Conservation (phyloP, 1,284 basidiomycete species). For the Ustilago cynodontis region DNA sequence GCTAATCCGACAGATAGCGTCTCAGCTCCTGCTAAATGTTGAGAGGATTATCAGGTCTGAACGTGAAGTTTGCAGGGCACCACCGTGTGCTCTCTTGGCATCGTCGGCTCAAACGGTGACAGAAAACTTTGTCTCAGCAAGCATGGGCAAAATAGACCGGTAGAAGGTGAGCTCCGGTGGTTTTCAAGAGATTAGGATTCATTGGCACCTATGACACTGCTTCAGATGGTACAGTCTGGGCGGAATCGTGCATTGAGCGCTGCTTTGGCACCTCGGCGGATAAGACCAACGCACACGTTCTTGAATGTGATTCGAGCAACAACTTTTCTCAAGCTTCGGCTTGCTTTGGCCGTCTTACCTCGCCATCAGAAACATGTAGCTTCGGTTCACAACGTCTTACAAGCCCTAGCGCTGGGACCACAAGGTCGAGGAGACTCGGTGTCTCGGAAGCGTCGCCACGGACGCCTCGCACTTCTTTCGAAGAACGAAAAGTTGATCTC, state of each 20-base stretch:
- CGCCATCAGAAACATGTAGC: background rate
- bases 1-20: background rate
- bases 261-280: too few relatives aligned
- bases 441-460: background rate
- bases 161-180: background rate
- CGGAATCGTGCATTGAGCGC: too few relatives aligned
- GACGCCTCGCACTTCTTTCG: background rate
- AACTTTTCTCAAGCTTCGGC: background rate
- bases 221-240: too few relatives aligned
- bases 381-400: background rate
- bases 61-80: background rate
- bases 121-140: background rate
- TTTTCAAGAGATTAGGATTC: background rate
- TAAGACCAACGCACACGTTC: background rate
- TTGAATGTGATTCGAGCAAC: background rate
- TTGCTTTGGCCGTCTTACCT: background rate
- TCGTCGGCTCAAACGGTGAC: background rate
- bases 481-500: background rate
- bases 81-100: background rate
- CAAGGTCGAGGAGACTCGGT: background rate
- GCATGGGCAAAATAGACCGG: background rate
- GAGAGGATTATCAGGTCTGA: background rate
- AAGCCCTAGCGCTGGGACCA: background rate
- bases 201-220: too few relatives aligned
- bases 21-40: background rate